Conservation (phyloP, 2,329 filamentous ascomycete species). For the Thielaviopsis ethacetica region DNA sequence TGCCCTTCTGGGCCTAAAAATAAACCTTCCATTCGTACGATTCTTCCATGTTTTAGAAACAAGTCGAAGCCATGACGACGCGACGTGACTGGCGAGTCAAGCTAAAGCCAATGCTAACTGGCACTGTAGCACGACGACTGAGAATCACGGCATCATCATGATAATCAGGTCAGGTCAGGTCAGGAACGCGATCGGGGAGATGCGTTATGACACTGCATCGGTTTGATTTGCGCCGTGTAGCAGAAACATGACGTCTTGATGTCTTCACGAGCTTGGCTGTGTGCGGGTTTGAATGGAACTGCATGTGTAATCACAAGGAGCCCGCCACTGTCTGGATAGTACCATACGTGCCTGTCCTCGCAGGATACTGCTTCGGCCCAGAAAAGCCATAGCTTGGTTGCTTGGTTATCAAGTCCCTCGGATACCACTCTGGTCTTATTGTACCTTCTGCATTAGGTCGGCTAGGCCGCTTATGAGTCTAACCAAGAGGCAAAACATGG, state of each 20-base stretch:
- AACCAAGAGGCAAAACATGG: too few species aligned
- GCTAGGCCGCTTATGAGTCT: too few species aligned
- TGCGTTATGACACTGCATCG: neutral
- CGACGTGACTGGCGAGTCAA: neutral
- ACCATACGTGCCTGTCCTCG: too few species aligned
- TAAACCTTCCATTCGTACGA: neutral
- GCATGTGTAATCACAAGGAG: too few species aligned
- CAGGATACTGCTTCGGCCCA: too few species aligned
- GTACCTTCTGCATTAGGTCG: too few species aligned
- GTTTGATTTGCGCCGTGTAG: neutral
- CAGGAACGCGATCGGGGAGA: neutral
- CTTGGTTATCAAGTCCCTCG: too few species aligned
- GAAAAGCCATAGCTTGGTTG: too few species aligned
- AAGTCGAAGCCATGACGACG: neutral
- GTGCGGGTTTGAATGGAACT: neutral
- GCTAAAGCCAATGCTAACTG: too few species aligned
- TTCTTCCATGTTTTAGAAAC: neutral
- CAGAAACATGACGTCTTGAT: neutral
- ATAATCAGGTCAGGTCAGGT: neutral
- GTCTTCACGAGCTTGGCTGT: neutral
- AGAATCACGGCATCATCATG: neutral
- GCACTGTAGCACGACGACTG: too few species aligned
- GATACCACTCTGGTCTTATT: too few species aligned
- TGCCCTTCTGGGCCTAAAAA: neutral
- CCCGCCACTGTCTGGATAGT: too few species aligned